Evolutionary conservation across 345 rosid species (phyloP).

Genomic region (Turritis glabra): DNA sequence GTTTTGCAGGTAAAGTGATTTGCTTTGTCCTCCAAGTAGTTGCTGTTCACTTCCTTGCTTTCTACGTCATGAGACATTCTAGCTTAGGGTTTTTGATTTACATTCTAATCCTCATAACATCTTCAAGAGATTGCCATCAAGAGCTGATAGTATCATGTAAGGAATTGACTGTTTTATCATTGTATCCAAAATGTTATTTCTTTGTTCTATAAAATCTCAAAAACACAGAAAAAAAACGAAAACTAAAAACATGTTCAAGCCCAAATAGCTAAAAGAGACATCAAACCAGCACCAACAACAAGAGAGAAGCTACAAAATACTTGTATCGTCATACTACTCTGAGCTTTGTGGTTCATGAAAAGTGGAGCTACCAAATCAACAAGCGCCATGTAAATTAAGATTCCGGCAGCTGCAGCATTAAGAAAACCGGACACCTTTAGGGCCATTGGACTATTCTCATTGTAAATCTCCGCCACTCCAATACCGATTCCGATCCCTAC

Average conservation of each 20-base stretch:
- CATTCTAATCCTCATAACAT: not conserved
- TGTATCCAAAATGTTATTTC: not conserved
- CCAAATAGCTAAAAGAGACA: slow-evolving; percentile 66
- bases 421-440: slow-evolving; percentile 52
- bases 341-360: slow-evolving; percentile 49
- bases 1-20: not conserved
- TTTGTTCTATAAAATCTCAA: not conserved
- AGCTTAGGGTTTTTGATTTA: not conserved
- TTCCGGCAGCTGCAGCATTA: slow-evolving; percentile 61
- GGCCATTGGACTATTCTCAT: slow-evolving; percentile 54
- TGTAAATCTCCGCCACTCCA: slow-evolving; percentile 44
- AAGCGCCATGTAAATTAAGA: slow-evolving; percentile 62
- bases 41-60: not conserved
- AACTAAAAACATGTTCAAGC: slow-evolving; percentile 35
- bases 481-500: slow-evolving; percentile 58
- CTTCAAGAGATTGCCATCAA: not conserved
- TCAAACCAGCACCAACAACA: slow-evolving; percentile 55
- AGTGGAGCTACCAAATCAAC: slow-evolving; percentile 63
- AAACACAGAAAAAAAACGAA: not conserved
- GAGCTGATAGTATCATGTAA: not conserved
- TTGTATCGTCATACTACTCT: slow-evolving; percentile 40
- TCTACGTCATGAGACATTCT: not conserved
- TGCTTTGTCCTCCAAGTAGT: not conserved
- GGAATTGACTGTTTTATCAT: not conserved
- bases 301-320: slow-evolving; percentile 37